Percentiles rank a stretch among this genome's conserved stretches.
These are phyloP conservation scores for Amphibolis antarctica DNA, from an alignment of 106 monocot species.

Conservation along the genomic window DNA sequence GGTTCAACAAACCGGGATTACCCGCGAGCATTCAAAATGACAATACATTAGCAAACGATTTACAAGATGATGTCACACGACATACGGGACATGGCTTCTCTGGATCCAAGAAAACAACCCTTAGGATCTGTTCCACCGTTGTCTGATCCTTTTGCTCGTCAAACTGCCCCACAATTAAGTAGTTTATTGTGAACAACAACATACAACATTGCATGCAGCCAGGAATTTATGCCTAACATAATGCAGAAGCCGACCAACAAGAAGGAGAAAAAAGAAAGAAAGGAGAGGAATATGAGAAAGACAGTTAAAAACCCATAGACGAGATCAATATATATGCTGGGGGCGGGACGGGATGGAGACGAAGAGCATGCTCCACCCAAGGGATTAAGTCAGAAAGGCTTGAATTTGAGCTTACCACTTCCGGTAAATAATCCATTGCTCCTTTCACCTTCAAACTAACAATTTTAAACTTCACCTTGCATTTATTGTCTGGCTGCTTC, in stretches of 20 bases:
- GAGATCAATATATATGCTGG: too few relatives aligned
- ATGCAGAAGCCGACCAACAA: too few relatives aligned
- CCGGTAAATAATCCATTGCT: conserved; percentile 70
- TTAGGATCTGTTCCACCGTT: conserved; percentile 67
- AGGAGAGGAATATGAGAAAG: too few relatives aligned
- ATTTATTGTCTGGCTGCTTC: conserved; percentile 43
- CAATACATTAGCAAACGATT: neutral
- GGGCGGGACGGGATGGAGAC: too few relatives aligned
- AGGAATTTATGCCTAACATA: too few relatives aligned
- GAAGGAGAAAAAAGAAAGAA: too few relatives aligned
- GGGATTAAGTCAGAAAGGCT: too few relatives aligned
- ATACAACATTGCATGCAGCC: too few relatives aligned
- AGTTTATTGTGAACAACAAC: too few relatives aligned
- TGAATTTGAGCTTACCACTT: conserved; percentile 47
- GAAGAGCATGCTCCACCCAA: too few relatives aligned
- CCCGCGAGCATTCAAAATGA: too few relatives aligned
- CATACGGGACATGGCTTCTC: conserved; percentile 51
- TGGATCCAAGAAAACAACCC: conserved; percentile 68
- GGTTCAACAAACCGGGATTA: neutral
- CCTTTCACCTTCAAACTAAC: conserved; percentile 74
- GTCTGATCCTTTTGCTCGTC: conserved; percentile 90
- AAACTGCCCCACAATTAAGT: conserved; percentile 36
- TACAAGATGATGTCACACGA: neutral
- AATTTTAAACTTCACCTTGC: conserved; percentile 85
- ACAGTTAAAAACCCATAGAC: too few relatives aligned